Evolutionary conservation across 306 rosid species (phyloP), one percentile per base, ranked within the genome.

Genomic region (Pyrus betulifolia): DNA sequence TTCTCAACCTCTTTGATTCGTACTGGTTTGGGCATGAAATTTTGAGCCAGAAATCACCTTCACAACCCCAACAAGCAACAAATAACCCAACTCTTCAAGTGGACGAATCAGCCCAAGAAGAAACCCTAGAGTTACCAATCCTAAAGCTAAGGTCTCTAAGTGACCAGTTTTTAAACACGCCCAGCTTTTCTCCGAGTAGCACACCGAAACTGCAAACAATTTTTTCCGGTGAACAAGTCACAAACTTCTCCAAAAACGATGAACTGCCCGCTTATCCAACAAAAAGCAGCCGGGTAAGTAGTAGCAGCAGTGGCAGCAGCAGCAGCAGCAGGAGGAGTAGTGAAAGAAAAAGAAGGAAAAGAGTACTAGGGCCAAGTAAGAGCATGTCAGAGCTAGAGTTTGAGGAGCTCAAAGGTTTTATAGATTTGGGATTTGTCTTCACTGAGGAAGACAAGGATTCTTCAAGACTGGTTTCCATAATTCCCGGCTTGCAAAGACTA

Each of bases 341-440:
- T 6, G 63, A 46, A 30, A 64, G 76, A 25, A 72, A 74, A 61
- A 72, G 79, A 63, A 78, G 49, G 0, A 11, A 40, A 74, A 22
- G 57, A 78, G 67, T 38, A 18, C 31, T 18, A 35, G 71, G 69
- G 5, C 69, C 69, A 17, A 63, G 78, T 14, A 87, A 83, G 81
- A 90, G 98, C 79, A 69, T 89, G 75, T 74, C 97, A 3, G 92
- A 89, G 57, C 93, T 91, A 31, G 97, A 93, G 81, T 85, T 88
- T 74, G 75, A 80, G 70, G 98, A 93, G 72, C 85, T 91, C 1
- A 93, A 93, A 71, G 96, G 97, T 72, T 89, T 93, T 79, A 91
- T 89, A 92, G 98, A 93, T 91, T 77, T 93, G 82, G 98, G 98
- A 19, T 93, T 85, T 76, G 93, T 83, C 46, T 93, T 93, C 49